Evolutionary conservation across 1,284 basidiomycete genomes (phyloP).

Genomic region (Malassezia vespertilionis): DNA sequence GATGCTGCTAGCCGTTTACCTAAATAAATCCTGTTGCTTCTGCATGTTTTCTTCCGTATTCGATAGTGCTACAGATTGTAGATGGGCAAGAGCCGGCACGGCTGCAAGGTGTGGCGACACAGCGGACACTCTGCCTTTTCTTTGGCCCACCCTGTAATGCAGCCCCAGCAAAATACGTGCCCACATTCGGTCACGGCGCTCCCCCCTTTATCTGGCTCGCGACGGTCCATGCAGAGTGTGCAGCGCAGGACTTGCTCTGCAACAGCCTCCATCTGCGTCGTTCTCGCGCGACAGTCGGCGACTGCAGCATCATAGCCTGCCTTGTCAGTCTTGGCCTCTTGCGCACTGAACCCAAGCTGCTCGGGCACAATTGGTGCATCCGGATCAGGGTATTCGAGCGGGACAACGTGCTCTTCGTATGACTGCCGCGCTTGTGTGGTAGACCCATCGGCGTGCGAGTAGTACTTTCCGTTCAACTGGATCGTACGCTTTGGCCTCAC

Average conservation of each 20-base stretch:
- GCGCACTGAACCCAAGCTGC: conserved; percentile 5
- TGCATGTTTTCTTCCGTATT: not conserved
- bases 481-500: conserved; percentile 3
- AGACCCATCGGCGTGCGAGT: conserved; percentile 3
- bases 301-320: conserved; percentile 10
- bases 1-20: not conserved
- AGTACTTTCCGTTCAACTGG: conserved; percentile 15
- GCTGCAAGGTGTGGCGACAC: conserved; percentile 32
- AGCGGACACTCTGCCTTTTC: conserved; percentile 58
- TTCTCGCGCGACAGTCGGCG: conserved; percentile 10
- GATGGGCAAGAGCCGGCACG: conserved; percentile 34
- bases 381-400: conserved; percentile 18
- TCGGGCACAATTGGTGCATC: conserved; percentile 9
- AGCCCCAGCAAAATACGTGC: conserved; percentile 85
- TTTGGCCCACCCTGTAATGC: conserved; percentile 72
- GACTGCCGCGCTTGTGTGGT: not conserved
- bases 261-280: conserved; percentile 19
- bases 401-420: conserved; percentile 1
- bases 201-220: conserved; percentile 45
- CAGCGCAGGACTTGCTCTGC: conserved; percentile 30
- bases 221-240: conserved; percentile 44
- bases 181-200: conserved; percentile 83
- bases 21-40: not conserved
- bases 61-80: conserved; percentile 19
- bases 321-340: not conserved